phyloP scores from a whole-genome alignment of 352 stramenopile genomes.

The Globisporangium solare region DNA sequence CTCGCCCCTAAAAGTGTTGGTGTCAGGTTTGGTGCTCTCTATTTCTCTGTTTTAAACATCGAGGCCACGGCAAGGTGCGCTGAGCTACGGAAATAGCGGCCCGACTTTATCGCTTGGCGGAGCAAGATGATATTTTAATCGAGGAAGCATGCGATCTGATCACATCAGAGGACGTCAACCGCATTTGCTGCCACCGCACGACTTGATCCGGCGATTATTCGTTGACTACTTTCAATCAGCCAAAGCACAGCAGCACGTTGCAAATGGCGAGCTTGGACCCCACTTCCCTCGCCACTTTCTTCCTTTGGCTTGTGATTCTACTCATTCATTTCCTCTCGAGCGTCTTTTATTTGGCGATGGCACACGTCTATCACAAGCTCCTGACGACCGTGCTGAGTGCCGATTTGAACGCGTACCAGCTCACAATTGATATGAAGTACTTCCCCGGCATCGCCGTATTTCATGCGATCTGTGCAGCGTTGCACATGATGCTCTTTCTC shows the following conservation, averaged over 20 bases:
- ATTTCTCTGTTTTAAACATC: background rate
- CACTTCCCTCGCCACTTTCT: background rate
- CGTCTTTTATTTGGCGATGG: slow-evolving; percentile 1
- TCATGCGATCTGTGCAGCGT: slow-evolving; percentile 8
- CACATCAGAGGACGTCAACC: too few relatives aligned
- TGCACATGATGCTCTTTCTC: slow-evolving; percentile 10
- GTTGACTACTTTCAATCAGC: too few relatives aligned
- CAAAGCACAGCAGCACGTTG: too few relatives aligned
- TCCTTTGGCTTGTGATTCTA: slow-evolving; percentile 7
- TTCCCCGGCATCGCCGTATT: slow-evolving; percentile 13
- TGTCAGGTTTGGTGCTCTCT: too few relatives aligned
- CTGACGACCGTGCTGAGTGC: background rate
- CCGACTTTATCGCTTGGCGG: too few relatives aligned
- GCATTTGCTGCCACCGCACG: too few relatives aligned
- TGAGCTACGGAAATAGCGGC: too few relatives aligned
- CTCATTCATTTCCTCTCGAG: background rate
- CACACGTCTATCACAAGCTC: slow-evolving; percentile 4
- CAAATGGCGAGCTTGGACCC: too few relatives aligned
- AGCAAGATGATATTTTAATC: too few relatives aligned
- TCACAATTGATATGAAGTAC: slow-evolving; percentile 18
- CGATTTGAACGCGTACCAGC: background rate
- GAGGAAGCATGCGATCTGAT: too few relatives aligned
- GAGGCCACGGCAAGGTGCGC: too few relatives aligned
- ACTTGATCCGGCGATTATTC: too few relatives aligned
- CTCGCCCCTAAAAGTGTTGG: background rate